Evolutionary conservation across 1,139 yeast genomes (phyloP).

Genomic region (Candida freyschussii): DNA sequence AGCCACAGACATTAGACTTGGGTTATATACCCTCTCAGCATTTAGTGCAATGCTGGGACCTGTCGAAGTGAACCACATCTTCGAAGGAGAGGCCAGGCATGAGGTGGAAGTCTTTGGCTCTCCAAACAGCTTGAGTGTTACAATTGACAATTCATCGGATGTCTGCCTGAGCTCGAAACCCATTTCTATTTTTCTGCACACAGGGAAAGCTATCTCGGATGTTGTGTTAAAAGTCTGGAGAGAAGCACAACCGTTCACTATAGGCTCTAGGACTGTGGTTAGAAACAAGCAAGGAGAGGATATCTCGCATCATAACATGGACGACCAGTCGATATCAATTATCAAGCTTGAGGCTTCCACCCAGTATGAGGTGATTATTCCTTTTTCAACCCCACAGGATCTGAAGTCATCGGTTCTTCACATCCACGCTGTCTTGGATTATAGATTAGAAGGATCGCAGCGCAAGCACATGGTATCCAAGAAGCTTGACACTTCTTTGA

Average conservation of each 20-base stretch:
- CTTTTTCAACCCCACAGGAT: conserved; percentile 13
- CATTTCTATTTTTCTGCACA: conserved; percentile 21
- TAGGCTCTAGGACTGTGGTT: conserved; percentile 3
- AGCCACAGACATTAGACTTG: conserved; percentile 17
- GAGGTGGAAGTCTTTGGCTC: conserved; percentile 14
- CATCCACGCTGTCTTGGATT: conserved; percentile 32
- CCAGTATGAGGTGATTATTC: conserved; percentile 22
- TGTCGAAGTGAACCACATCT: conserved; percentile 24
- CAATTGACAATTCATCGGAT: conserved; percentile 18
- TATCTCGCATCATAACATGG: not conserved
- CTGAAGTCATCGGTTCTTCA: conserved; percentile 19
- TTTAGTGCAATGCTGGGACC: conserved; percentile 23
- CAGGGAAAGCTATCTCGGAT: conserved; percentile 9
- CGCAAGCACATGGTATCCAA: conserved; percentile 27
- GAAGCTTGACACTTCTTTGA: conserved; percentile 46
- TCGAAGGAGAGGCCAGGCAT: conserved; percentile 5
- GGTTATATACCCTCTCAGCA: conserved; percentile 24
- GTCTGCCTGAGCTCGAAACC: conserved; percentile 21
- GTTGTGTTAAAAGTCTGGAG: conserved; percentile 9
- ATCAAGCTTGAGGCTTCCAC: conserved; percentile 6
- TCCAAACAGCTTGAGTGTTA: conserved; percentile 12
- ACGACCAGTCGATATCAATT: conserved; percentile 5
- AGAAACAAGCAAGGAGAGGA: conserved; percentile 1
- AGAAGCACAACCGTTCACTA: conserved; percentile 2
- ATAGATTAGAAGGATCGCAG: conserved; percentile 21